Evolutionary conservation across 495 filamentous ascomycete species (phyloP).

Genomic region (Xylaria grammica): DNA sequence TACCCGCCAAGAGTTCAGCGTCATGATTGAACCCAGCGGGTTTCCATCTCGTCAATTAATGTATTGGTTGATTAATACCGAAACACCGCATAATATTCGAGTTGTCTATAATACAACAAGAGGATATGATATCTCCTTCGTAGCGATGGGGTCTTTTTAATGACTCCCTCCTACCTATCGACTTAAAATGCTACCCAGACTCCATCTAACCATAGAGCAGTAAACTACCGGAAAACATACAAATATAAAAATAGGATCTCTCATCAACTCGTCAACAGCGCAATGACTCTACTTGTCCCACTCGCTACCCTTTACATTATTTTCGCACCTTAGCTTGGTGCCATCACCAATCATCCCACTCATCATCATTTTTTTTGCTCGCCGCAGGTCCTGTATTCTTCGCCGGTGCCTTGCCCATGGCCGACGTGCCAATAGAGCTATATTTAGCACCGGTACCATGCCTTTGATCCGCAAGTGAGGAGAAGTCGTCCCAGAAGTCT

Average conservation of each 20-base stretch:
- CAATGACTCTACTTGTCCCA: not conserved
- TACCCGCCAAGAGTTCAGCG: too few species aligned
- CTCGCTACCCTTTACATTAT: not conserved
- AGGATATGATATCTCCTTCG: too few species aligned
- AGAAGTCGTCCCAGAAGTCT: conserved; percentile 91
- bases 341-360: conserved; percentile 70
- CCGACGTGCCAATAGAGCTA: conserved; percentile 71
- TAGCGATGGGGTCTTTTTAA: too few species aligned
- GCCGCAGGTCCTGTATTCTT: conserved; percentile 33
- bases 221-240: not conserved
- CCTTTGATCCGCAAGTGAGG: conserved; percentile 54
- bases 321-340: not conserved
- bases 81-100: too few species aligned
- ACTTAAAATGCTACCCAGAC: conserved; percentile 1
- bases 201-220: not conserved
- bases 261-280: conserved; percentile 1
- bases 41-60: too few species aligned
- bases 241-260: not conserved
- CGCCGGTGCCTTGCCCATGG: conserved; percentile 64
- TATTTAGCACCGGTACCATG: conserved; percentile 38
- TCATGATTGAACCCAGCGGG: too few species aligned
- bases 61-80: too few species aligned
- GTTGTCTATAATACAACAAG: too few species aligned
- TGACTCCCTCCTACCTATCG: not conserved
- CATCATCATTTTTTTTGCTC: conserved; percentile 56